Base-by-base conservation (phyloP, 1,139 yeast genomes). In the Blastobotrys buckinghamii region DNA sequence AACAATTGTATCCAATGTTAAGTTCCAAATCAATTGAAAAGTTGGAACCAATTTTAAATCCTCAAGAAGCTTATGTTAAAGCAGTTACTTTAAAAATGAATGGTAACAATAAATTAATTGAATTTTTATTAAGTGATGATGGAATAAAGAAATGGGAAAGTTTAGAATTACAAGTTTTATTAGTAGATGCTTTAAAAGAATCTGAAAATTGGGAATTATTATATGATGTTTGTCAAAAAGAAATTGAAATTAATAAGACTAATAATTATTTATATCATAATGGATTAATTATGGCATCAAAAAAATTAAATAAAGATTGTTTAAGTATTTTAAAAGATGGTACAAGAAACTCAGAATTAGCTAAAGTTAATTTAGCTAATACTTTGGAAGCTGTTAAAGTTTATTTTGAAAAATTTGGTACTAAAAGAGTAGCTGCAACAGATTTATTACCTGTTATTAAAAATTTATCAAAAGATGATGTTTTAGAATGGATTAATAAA, bases 1-100 rank as follows among this genome's bases (percentile, higher is more conserved):
- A 65, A 46, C 66, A 64, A 24, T 65, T 84, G 36, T 80, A 75
- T 55, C 79, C 81, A 2, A 70, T 72, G 52, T 68, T 86, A 42
- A 92, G 86, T 0, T 57, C 70, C 47, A 76, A 80, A 53, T 59
- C 82, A 52, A 61, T 81, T 13, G 81, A 77, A 33, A 63, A 67
- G 16, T 58, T 72, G 20, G 64, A 67, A 34, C 81, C 84, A 1
- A 62, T 70, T 37, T 58, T 62, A 34, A 69, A 67, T 22, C 75
- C 82, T 12, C 89, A 84, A 54, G 89, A 85, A 52, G 67, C 75
- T 2, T 85, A 64, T 55, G 75, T 85, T 1, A 70, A 74, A 46
- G 78, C 76, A 0, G 66, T 73, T 50, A 69, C 84, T 7, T 61
- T 78, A 45, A 59, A 67, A 27, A 56, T 69, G 19, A 19, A 34